Base-by-base conservation (phyloP, 2,329 filamentous ascomycete genomes). In the Bipolaris oryzae region DNA sequence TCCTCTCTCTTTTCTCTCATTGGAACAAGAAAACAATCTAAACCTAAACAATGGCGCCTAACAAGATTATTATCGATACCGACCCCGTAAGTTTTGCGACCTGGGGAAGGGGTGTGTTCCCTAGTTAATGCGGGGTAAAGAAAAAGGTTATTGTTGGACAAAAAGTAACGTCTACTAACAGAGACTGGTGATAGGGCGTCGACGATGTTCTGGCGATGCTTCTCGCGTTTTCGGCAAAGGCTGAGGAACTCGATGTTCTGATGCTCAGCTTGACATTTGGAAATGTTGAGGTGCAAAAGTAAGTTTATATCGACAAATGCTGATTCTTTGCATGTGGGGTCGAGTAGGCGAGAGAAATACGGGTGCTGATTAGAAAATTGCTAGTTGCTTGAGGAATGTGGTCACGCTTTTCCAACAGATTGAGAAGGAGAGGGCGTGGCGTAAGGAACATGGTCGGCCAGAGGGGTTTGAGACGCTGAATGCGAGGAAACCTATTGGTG, bases 191-290 rank as follows among this genome's bases (percentile, higher is more conserved):
- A n/a, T 43, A 81, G 80, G 92, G 94, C 61, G 89, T 95, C 66
- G 95, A 99, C 78, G 95, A 99, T 83, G 84, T 95, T 51, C 82
- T 98, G 60, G 94, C 92, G 43, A 84, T 98, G 75, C 83, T 99
- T 33, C 83, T 98, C 48, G 93, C 95, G 3, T 85, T 98, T 58
- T 89, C 92, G 50, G 88, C 91, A 33, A 87, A 85, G 21, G 85
- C 89, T 0, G 90, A 96, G 66, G 94, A 98, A 72, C 82, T 98
- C 20, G 91, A 98, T 74, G 81, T 98, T 34, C 77, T 90, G 44
- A 84, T 98, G 76, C 83, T 99, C 54, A 96, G 92, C 1, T 84
- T 97, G 58, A 96, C 93, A 0, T 97, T 95, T 76, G 95, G 95
- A 54, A 99, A 99, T 73, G 91, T 98, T 20, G 87, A 93, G 65